Evolutionary conservation across 257 asterid species (phyloP).

Genomic region (Linderniella brevidens): DNA sequence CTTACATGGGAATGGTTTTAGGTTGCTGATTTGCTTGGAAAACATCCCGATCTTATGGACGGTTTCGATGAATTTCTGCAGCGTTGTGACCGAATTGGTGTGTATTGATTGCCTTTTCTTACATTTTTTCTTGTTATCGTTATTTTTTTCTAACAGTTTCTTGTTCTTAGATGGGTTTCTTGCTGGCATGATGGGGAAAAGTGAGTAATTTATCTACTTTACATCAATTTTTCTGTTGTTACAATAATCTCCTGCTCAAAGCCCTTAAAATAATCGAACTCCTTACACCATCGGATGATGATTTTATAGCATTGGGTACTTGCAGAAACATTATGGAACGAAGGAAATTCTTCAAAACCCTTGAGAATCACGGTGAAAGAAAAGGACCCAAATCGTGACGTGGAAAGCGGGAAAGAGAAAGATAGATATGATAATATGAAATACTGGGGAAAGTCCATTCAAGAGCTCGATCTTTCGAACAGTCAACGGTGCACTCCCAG

Average conservation of each 20-base stretch:
- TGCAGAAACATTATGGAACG: slow-evolving; percentile 71
- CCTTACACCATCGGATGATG: not conserved
- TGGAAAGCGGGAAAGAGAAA: slow-evolving; percentile 70
- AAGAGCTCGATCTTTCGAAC: slow-evolving; percentile 86
- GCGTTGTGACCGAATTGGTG: slow-evolving; percentile 10
- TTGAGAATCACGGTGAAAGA: slow-evolving; percentile 58
- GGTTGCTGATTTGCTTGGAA: slow-evolving; percentile 10
- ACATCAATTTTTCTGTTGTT: slow-evolving; percentile 2
- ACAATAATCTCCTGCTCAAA: not conserved
- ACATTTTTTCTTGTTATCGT: slow-evolving; percentile 2
- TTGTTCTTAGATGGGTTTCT: slow-evolving; percentile 81
- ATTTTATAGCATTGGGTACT: not conserved
- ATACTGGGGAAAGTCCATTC: slow-evolving; percentile 90
- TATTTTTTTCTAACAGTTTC: slow-evolving; percentile 5
- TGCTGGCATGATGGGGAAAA: slow-evolving; percentile 85
- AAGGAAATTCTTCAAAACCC: slow-evolving; percentile 61
- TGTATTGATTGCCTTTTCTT: not conserved
- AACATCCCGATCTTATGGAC: slow-evolving; percentile 10
- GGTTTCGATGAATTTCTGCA: slow-evolving; percentile 9
- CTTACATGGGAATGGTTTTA: not conserved
- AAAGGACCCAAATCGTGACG: slow-evolving; percentile 66
- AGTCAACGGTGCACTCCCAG: slow-evolving; percentile 85
- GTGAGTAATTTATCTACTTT: slow-evolving; percentile 28
- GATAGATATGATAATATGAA: slow-evolving; percentile 59
- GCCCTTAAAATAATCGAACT: no score